phyloP scores from a whole-genome alignment of 2,329 filamentous ascomycete species.

The Elsinoe perseae region DNA sequence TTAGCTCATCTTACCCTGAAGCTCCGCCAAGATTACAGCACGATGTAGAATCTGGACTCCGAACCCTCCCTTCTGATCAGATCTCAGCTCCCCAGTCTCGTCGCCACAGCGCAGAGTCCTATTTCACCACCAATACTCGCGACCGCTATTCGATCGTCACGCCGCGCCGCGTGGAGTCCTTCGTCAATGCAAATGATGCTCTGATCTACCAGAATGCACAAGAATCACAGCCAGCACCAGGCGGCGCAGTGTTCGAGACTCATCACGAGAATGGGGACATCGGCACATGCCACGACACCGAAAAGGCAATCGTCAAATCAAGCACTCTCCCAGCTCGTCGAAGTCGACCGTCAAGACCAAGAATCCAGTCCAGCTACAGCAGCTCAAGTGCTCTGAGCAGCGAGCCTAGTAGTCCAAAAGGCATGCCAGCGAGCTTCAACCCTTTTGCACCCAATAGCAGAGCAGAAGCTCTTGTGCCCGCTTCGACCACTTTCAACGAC shows the following conservation, averaged over 20 bases:
- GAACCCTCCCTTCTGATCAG: conserved; percentile 1
- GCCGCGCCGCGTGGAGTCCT: conserved; percentile 62
- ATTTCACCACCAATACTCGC: conserved; percentile 49
- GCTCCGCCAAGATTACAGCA: conserved; percentile 64
- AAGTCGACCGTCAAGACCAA: background rate
- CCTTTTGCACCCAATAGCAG: background rate
- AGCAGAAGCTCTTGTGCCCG: background rate
- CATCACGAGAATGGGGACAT: conserved; percentile 4
- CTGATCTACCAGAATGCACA: conserved; percentile 66
- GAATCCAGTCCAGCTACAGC: background rate
- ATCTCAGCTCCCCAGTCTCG: conserved; percentile 18
- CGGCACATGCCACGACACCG: background rate
- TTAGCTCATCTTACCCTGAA: conserved; percentile 62
- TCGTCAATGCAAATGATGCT: conserved; percentile 68
- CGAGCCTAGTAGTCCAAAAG: conserved; percentile 1
- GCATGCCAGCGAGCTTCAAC: conserved; percentile 6
- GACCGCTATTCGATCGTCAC: conserved; percentile 55
- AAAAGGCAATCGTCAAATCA: background rate
- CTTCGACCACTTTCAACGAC: background rate
- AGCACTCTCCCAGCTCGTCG: background rate
- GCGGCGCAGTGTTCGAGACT: conserved; percentile 36
- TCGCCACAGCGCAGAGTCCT: conserved; percentile 42
- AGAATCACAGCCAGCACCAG: conserved; percentile 37
- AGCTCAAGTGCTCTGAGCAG: background rate
- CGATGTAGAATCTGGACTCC: conserved; percentile 46